A percentile compares a stretch with the other conserved stretches of the same genome.
Conservation (phyloP, 768 basidiomycete species). For the Candolleomyces aberdarensis region DNA sequence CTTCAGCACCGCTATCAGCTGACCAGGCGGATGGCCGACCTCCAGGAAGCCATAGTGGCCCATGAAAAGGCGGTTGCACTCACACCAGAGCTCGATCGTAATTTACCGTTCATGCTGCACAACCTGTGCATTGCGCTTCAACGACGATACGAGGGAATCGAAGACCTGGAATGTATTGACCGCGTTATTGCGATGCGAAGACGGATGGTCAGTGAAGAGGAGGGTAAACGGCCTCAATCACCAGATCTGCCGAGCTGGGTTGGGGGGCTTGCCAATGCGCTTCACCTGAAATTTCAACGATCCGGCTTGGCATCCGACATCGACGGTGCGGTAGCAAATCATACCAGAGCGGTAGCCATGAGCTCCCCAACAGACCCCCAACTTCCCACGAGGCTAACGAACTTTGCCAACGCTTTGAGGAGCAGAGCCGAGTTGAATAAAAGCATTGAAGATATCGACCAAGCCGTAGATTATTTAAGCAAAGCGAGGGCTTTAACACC, state of each 20-base stretch:
- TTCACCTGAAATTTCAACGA: background rate
- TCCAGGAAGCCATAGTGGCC: background rate
- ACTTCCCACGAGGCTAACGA: background rate
- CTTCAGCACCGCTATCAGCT: background rate
- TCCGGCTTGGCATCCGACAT: background rate
- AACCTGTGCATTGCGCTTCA: background rate
- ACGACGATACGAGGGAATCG: background rate
- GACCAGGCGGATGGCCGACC: background rate
- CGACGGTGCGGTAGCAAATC: background rate
- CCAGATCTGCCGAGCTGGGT: background rate
- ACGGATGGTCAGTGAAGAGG: background rate
- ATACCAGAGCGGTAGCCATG: background rate
- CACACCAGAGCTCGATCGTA: background rate
- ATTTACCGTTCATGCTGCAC: background rate
- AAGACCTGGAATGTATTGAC: background rate
- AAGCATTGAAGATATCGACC: background rate
- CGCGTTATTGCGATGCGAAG: background rate
- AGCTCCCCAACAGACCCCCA: background rate
- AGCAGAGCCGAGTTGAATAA: background rate
- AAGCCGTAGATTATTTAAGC: background rate
- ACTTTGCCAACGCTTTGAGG: background rate
- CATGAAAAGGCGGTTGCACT: background rate
- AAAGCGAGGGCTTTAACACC: background rate
- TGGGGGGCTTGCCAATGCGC: background rate
- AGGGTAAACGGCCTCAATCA: background rate